Evolutionary conservation across 768 basidiomycete genomes (phyloP), one percentile per base, ranked within the genome.

Genomic region (Dacryopinax spathularia): DNA sequence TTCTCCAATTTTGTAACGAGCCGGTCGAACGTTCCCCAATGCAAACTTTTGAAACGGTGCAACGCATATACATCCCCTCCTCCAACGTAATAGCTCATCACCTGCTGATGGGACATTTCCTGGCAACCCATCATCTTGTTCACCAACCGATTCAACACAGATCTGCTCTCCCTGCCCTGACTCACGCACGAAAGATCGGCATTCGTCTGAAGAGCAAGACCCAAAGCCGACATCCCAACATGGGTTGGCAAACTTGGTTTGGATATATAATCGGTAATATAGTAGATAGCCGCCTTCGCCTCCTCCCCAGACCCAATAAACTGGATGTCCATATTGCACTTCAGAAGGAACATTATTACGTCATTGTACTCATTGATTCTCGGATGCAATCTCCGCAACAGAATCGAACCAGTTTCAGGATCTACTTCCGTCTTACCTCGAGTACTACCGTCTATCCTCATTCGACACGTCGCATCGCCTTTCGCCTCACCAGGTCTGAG

Each of bases 191-290:
- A 67, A 27, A 56, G 65, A 13, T 66, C 66, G 1, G 67, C 72
- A 1, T 77, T 63, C 34, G 72, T 75, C n/a, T 66, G 64, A 0
- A 77, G 66, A 4, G 78, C 73, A 0, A 71, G 20, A 41, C 77
- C 74, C 2, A 80, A 61, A 0, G 77, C 74, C 0, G 76, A 73
- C 68, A 70, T 78, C 0, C 76, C 63, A n/a, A 78, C 74, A 67
- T 81, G 76, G 0, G 74, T 66, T 36, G 77, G 77, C 9, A 80
- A 63, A 41, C 76, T 72, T 0, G 74, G 64, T 62, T 81, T 81
- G 0, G 78, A 75, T 13, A 81, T 79, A 60, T 81, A 80, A 62
- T 81, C 73, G 0, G 79, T 81, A n/a, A 80, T 77, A 60, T 81
- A 81, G 63, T 77, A 78, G 2, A 77, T 35, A 0, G 78, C 64